phyloP scores from a whole-genome alignment of 441 rosid species.

The Populus hybrid region DNA sequence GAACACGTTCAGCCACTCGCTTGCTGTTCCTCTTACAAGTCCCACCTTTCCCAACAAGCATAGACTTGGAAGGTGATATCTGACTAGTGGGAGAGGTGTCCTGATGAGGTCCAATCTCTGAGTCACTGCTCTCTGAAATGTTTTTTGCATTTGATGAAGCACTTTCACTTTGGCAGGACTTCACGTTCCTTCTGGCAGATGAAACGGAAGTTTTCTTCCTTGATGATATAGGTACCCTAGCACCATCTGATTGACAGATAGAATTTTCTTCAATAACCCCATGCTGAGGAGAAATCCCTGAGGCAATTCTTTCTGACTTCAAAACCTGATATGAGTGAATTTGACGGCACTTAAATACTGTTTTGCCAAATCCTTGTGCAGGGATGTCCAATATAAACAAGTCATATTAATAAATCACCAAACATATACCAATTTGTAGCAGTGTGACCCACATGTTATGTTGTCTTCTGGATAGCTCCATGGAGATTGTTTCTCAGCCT shows the following conservation, averaged over 20 bases:
- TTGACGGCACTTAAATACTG: constrained; percentile 17
- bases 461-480: constrained; percentile 62
- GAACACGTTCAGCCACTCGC: constrained; percentile 80
- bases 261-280: constrained; percentile 50
- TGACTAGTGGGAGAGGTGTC: constrained; percentile 39
- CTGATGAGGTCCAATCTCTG: constrained; percentile 66
- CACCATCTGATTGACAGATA: constrained; percentile 53
- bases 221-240: constrained; percentile 35
- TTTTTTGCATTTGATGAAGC: constrained; percentile 85
- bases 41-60: constrained; percentile 55
- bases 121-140: constrained; percentile 79
- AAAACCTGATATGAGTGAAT: constrained; percentile 46
- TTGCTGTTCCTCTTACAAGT: constrained; percentile 79
- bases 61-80: constrained; percentile 56
- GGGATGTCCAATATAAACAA: constrained; percentile 10
- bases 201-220: constrained; percentile 49
- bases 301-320: constrained; percentile 47
- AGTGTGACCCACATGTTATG: constrained; percentile 71
- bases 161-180: constrained; percentile 81
- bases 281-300: constrained; percentile 29
- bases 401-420: constrained; percentile 11
- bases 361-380: constrained; percentile 10
- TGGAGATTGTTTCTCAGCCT: constrained; percentile 88
- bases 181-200: constrained; percentile 45
- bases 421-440: constrained; percentile 62